phyloP scores from a whole-genome alignment of 495 filamentous ascomycete species.

The Hypoxylon cercidicola region DNA sequence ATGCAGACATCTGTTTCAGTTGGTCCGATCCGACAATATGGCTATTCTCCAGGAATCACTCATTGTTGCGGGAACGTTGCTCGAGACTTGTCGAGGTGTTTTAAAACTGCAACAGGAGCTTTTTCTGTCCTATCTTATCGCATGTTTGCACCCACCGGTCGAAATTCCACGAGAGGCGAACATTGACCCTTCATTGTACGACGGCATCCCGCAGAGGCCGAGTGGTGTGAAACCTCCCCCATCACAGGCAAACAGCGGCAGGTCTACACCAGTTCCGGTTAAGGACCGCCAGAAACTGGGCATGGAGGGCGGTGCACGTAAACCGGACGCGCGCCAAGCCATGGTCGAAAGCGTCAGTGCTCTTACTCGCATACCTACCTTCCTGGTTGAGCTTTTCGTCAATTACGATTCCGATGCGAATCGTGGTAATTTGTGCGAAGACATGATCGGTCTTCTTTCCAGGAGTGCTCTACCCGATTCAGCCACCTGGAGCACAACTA shows the following conservation, averaged over 20 bases:
- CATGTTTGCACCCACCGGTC: constrained; percentile 89
- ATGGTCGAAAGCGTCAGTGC: constrained; percentile 98
- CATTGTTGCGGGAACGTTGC: constrained; percentile 87
- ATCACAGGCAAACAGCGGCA: constrained; percentile 80
- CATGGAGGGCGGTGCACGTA: constrained; percentile 89
- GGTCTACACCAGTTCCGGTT: constrained; percentile 91
- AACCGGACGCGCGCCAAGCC: constrained; percentile 93
- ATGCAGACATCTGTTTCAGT: constrained; percentile 94
- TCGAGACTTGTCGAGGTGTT: constrained; percentile 91
- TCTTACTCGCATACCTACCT: constrained; percentile 88
- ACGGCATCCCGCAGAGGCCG: constrained; percentile 90
- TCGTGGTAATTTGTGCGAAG: constrained; percentile 90
- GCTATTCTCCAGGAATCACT: constrained; percentile 90
- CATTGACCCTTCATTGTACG: constrained; percentile 91
- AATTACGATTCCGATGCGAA: constrained; percentile 99
- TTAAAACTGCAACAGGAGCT: constrained; percentile 97
- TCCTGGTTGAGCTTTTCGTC: constrained; percentile 93
- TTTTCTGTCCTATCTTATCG: constrained; percentile 92
- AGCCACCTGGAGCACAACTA: constrained; percentile 98
- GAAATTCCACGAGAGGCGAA: constrained; percentile 91
- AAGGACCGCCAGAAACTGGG: constrained; percentile 94
- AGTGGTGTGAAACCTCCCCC: constrained; percentile 85
- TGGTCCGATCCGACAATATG: constrained; percentile 96
- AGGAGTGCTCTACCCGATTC: constrained; percentile 97
- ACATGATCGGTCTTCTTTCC: constrained; percentile 91